phyloP scores from a whole-genome alignment of 805 yeast genomes.

The Yamadazyma kitorensis region DNA sequence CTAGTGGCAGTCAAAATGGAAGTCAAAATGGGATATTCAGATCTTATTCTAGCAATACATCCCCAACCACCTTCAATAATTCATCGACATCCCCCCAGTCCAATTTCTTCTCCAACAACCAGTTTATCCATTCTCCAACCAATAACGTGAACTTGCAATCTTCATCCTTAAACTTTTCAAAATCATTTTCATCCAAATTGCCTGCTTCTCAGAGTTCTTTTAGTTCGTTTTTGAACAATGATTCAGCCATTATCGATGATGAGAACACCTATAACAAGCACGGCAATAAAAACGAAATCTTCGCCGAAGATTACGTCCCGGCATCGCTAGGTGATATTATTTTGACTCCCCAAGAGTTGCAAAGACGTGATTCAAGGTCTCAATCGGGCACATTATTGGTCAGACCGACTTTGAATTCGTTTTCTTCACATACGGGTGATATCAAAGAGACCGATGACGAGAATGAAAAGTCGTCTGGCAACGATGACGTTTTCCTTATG shows the following conservation, averaged over 20 bases:
- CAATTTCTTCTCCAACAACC: conserved; percentile 10
- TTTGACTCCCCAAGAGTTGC: conserved; percentile 75
- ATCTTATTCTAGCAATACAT: conserved; percentile 15
- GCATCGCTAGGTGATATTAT: conserved; percentile 70
- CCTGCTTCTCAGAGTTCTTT: conserved; percentile 14
- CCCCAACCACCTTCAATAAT: conserved; percentile 7
- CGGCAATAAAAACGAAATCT: conserved; percentile 21
- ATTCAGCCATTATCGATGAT: conserved; percentile 21
- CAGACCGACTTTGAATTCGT: conserved; percentile 25
- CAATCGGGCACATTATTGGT: conserved; percentile 41
- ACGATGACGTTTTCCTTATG: conserved; percentile 39
- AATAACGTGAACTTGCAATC: background rate
- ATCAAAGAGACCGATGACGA: conserved; percentile 4
- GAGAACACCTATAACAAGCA: conserved; percentile 31
- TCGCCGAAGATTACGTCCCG: conserved; percentile 79
- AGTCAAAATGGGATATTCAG: conserved; percentile 8
- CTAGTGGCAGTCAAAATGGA: no score
- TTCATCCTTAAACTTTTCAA: conserved; percentile 3
- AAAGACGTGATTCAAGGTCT: conserved; percentile 64
- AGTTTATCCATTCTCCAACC: conserved; percentile 8
- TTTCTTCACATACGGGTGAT: background rate
- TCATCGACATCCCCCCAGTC: conserved; percentile 11
- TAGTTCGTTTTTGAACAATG: conserved; percentile 11
- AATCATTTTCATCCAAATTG: conserved; percentile 9
- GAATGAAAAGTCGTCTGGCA: background rate